These are phyloP conservation scores for Cucurbitaria berberidis DNA, from an alignment of 2,329 filamentous ascomycete species.

Conservation along the genomic window DNA sequence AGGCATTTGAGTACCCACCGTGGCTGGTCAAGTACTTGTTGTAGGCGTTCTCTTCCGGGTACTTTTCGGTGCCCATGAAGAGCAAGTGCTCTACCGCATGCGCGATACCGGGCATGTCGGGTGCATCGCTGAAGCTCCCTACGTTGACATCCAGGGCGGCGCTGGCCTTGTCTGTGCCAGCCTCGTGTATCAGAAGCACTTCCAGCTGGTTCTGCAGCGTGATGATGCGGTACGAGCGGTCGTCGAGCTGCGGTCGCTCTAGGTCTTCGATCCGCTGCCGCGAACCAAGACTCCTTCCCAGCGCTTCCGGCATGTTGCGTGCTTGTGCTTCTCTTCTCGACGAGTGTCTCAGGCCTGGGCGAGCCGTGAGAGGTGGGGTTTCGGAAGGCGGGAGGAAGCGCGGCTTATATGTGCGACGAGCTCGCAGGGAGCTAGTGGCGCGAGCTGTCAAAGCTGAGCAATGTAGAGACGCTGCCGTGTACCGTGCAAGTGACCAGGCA, in stretches of 20 bases:
- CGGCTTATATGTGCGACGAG: constrained; percentile 28
- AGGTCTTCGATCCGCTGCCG: constrained; percentile 64
- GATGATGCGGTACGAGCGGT: constrained; percentile 87
- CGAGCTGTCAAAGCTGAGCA: constrained; percentile 12
- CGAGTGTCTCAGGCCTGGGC: constrained; percentile 15
- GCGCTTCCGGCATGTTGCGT: constrained; percentile 37
- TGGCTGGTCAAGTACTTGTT: constrained; percentile 89
- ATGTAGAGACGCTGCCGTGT: constrained; percentile 20
- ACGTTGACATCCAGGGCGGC: constrained; percentile 95
- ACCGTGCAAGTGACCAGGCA: constrained; percentile 17
- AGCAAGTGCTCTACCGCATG: constrained; percentile 95
- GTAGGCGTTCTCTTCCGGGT: constrained; percentile 80
- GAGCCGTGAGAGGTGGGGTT: constrained; percentile 13
- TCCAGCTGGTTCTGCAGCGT: constrained; percentile 85
- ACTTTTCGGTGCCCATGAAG: constrained; percentile 99
- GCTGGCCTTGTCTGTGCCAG: constrained; percentile 94
- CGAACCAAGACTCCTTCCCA: constrained; percentile 31
- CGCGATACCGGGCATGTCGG: constrained; percentile 91
- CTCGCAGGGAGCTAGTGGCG: constrained; percentile 29
- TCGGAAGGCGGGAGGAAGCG: constrained; percentile 14
- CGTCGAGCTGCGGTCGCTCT: constrained; percentile 84
- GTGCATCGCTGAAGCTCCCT: constrained; percentile 90
- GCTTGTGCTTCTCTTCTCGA: constrained; percentile 10
- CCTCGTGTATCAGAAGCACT: constrained; percentile 89
- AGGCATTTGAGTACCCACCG: constrained; percentile 92